A percentile compares a stretch with the other conserved stretches of the same genome.
phyloP scores from a whole-genome alignment of 2,329 filamentous ascomycete genomes.

The Fusarium papillatum region DNA sequence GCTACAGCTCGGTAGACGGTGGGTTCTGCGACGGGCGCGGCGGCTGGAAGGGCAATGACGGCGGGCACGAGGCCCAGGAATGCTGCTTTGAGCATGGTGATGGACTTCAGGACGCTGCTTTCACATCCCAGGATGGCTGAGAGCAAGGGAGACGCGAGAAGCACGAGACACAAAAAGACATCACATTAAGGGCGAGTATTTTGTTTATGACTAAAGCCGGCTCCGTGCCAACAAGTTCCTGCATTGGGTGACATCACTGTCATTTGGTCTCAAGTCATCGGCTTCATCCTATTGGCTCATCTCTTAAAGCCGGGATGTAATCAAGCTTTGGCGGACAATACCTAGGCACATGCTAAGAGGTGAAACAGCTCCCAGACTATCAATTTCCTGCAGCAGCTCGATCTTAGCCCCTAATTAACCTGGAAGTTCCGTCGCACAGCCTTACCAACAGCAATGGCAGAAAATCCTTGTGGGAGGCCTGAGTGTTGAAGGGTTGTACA shows the following conservation, averaged over 20 bases:
- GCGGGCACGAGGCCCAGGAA: slow-evolving; percentile 40
- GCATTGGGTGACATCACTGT: slow-evolving; percentile 37
- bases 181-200: not conserved
- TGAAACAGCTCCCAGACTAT: slow-evolving; percentile 7
- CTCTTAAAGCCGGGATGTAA: slow-evolving; percentile 13
- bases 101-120: not conserved
- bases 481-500: not conserved
- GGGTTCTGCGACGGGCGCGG: slow-evolving; percentile 38
- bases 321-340: slow-evolving; percentile 20
- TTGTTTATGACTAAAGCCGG: slow-evolving; percentile 20
- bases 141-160: not conserved
- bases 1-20: slow-evolving; percentile 28
- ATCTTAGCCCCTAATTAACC: slow-evolving; percentile 2
- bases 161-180: not conserved
- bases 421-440: not conserved
- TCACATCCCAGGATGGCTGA: not conserved
- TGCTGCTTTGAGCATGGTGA: slow-evolving; percentile 33
- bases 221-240: slow-evolving; percentile 31
- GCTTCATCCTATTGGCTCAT: slow-evolving; percentile 22
- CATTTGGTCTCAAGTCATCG: slow-evolving; percentile 16
- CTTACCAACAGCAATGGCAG: not conserved
- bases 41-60: slow-evolving; percentile 40
- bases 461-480: slow-evolving; percentile 5
- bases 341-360: not conserved
- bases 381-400: not conserved